Conservation (phyloP, 2,329 filamentous ascomycete genomes). For the Plenodomus biglobosus region DNA sequence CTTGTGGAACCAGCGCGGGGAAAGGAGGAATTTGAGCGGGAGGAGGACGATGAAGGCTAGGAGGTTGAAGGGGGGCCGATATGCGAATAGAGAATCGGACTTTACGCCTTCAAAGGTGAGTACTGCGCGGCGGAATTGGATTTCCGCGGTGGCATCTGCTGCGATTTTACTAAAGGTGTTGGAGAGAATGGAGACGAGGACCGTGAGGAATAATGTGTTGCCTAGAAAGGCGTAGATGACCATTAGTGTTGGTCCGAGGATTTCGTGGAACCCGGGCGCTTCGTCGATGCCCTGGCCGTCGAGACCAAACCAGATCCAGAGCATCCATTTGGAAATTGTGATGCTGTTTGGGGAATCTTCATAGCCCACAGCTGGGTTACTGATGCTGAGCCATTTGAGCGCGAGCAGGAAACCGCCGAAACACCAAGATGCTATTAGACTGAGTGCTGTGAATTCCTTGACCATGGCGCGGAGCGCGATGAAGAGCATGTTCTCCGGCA, state of each 20-base stretch:
- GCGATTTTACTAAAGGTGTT: constrained; percentile 82
- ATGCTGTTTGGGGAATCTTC: constrained; percentile 56
- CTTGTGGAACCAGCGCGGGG: constrained; percentile 87
- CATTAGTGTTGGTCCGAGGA: constrained; percentile 80
- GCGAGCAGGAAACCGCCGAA: constrained; percentile 80
- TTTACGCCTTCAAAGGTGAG: constrained; percentile 85
- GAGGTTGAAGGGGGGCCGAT: constrained; percentile 82
- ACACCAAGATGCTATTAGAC: constrained; percentile 75
- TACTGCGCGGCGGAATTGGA: constrained; percentile 78
- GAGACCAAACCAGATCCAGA: constrained; percentile 89
- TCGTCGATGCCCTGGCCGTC: constrained; percentile 64
- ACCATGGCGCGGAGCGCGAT: constrained; percentile 82
- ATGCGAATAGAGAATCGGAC: constrained; percentile 78
- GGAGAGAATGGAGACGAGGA: constrained; percentile 81
- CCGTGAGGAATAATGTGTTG: constrained; percentile 86
- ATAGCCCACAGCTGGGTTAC: constrained; percentile 34
- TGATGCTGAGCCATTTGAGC: constrained; percentile 70
- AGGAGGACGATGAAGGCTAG: constrained; percentile 72
- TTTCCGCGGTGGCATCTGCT: constrained; percentile 75
- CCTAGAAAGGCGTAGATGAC: constrained; percentile 82
- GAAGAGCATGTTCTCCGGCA: constrained; percentile 83
- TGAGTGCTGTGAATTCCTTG: constrained; percentile 78
- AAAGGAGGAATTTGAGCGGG: constrained; percentile 75
- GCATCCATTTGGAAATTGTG: constrained; percentile 86
- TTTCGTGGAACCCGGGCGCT: constrained; percentile 70